Conservation (phyloP, 345 rosid genomes). For the Syzygium aqueum region DNA sequence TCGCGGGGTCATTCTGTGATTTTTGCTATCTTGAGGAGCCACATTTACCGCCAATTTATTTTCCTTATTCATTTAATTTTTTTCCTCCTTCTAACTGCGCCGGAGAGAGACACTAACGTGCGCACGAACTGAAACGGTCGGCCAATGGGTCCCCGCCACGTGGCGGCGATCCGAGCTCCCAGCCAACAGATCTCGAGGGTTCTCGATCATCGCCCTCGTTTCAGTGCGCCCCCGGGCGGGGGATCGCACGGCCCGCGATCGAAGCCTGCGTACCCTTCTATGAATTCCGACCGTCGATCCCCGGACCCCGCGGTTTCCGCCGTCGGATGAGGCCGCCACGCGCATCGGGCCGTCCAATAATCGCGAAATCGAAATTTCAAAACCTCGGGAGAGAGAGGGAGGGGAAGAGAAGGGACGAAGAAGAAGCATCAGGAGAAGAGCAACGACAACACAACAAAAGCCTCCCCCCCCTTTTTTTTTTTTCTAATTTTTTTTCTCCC, state of each 20-base stretch:
- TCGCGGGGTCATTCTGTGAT: not conserved
- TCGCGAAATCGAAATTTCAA: slow-evolving; percentile 67
- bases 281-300: slow-evolving; percentile 61
- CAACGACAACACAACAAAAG: not conserved
- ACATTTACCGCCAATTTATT: slow-evolving; percentile 20
- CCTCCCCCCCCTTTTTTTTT: not conserved
- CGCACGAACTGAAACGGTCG: not conserved
- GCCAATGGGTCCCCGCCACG: not conserved
- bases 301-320: not conserved
- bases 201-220: not conserved
- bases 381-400: slow-evolving; percentile 84
- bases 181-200: not conserved
- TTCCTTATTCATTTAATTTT: not conserved
- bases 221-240: not conserved
- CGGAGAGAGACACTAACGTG: not conserved
- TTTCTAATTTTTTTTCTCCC: not conserved
- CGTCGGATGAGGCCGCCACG: slow-evolving; percentile 29
- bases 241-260: slow-evolving; percentile 38
- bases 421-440: slow-evolving; percentile 16
- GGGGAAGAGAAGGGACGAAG: slow-evolving; percentile 31
- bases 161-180: not conserved
- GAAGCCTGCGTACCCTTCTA: slow-evolving; percentile 9
- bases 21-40: not conserved
- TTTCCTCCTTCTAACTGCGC: not conserved
- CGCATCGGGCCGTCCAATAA: slow-evolving; percentile 59